Base-by-base conservation (phyloP, 306 rosid species). In the Heteromeles arbutifolia region DNA sequence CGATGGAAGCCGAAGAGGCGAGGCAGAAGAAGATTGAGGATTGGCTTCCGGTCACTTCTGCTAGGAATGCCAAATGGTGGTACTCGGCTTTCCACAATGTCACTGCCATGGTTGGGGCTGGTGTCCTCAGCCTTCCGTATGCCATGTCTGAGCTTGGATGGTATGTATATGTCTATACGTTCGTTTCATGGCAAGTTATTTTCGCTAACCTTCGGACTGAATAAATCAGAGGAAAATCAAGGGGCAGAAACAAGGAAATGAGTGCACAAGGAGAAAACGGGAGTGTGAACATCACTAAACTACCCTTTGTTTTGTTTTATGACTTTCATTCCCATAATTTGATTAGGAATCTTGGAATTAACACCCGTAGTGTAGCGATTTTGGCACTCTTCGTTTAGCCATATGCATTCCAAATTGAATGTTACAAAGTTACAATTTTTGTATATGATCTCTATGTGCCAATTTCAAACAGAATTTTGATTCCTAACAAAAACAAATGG, bases 31-130 rank as follows among this genome's bases (percentile, higher is more conserved):
- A 59, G 17, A 79, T 93, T 12, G 84, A 91, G 0, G 85, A 86
- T 11, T 94, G 98, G 98, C 98, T 94, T 82, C 98, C 98, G 0
- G 73, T 93, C 54, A 90, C 98, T 19, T 87, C 94, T 13, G 82
- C 93, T 0, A 81, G 98, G 56, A 85, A 90, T 26, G 98, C 94
- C 5, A 93, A 93, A 84, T 93, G 98, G 98, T 90, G 97, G 98
- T 91, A 85, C 67, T 90, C 98, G 0, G 92, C 98, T 62, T 94
- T 89, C 77, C 98, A 94, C 83, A 94, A 94, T 67, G 88, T 90
- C 84, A 94, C 98, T 0, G 96, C 98, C 79, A 94, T 91, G 98
- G 98, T 91, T 11, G 98, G 98, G 3, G 98, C 98, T 0, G 98
- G 98, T 1, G 97, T 94, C 39, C 98, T 94, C 57, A 85, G 86